Evolutionary conservation across 148 eudicot species (phyloP), one percentile per base, ranked within the genome.

Genomic region (Mesembryanthemum crystallinum): DNA sequence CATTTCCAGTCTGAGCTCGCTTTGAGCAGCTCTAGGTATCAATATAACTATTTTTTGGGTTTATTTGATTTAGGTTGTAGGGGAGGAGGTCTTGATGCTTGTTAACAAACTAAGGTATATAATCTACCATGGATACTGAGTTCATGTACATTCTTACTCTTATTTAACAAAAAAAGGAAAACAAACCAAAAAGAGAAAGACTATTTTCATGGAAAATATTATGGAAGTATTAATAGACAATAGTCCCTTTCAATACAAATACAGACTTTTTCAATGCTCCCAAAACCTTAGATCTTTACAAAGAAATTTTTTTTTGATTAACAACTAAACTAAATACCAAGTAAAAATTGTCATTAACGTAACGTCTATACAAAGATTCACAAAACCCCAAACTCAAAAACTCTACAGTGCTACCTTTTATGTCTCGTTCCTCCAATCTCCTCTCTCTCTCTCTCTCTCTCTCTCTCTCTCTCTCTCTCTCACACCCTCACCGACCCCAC

Each of bases 311-410:
- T 51, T 24, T 6, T 42, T 28, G 5, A 51, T 23, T 24, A 9
- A 47, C 32, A 77, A 39, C 64, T 25, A 72, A 77, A 39, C 64
- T 25, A 72, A 43, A 18, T 35, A 61, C n/a, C 17, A 20, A 12
- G 28, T 21, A 42, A 65, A 63, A 74, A 73, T 45, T 76, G 43
- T 82, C 64, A 79, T 78, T 76, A 82, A 77, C 89, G 85, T 86
- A 90, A 88, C 88, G 91, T 83, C 84, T 81, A 45, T 83, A 87
- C 88, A 85, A 86, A 80, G 87, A 71, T 83, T 79, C 86, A 86
- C 85, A 81, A 77, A 78, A 82, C 81, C 87, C 87, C 87, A 82
- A 79, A 80, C 84, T 49, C 51, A 73, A 35, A 71, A 57, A 21
- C 43, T 63, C 42, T 27, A 66, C 77, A 64, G 72, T 78, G 27